Base-by-base conservation (phyloP, 164 flowering plant genomes). In the Chimonanthus salicifolius region DNA sequence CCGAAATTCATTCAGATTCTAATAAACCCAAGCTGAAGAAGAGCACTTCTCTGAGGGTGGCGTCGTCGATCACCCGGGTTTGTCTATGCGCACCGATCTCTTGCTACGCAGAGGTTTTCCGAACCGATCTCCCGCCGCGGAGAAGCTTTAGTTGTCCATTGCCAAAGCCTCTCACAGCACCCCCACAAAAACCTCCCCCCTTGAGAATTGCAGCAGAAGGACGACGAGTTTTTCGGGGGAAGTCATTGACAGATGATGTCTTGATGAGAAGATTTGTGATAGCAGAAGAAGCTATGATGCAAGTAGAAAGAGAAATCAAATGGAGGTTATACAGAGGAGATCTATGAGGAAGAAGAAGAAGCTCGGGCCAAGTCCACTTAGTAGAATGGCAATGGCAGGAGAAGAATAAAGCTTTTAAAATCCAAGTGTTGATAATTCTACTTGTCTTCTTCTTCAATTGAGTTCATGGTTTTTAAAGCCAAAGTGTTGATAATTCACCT, bases 51-150 rank as follows among this genome's bases (percentile, higher is more conserved):
- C 78, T 88, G 6, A 89, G 80, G 76, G 88, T 90, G 9, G 98
- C 98, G 2, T 76, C 90, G 64, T 85, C 97, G 2, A 87, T 94
- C 74, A 92, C 94, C 45, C 67, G 98, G 16, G 98, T 89, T 6
- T 94, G 98, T 74, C 83, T 94, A 5, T 94, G 98, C 74, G 98
- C 88, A 7, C 97, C 98, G 0, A 88, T 94, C 60, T 90, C 94
- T 21, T 90, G 97, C 49, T 92, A 92, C 85, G 83, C 86, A n/a
- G 97, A 90, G 72, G 85, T 89, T 3, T 94, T 90, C 62, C 84
- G 84, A 8, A 80, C 85, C 3, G 91, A 89, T 16, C 69, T 82
- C 62, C 92, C 94, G 2, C 95, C 98, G 3, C 83, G 97, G 63
- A 85, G 95, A 72, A 94, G 97, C 84, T 76, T 85, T 58, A 91